Percentiles rank a stretch among this genome's conserved stretches.
Conservation (phyloP, 2,329 filamentous ascomycete genomes). For the Davidsoniella neocaledoniae region DNA sequence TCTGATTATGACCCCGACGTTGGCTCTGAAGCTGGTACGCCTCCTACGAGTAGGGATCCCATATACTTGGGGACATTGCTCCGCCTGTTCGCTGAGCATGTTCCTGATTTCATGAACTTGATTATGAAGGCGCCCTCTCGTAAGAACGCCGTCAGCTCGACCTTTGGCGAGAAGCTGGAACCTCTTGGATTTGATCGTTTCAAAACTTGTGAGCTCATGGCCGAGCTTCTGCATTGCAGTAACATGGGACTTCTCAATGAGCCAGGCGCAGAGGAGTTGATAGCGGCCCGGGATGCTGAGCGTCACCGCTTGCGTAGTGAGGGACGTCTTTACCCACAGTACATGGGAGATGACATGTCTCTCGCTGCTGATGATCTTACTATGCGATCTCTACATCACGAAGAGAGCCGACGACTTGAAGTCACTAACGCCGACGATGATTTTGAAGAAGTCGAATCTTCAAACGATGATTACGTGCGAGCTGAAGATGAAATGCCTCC, state of each 20-base stretch:
- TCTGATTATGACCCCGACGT: constrained; percentile 96
- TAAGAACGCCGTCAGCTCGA: constrained; percentile 61
- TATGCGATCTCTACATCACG: constrained; percentile 35
- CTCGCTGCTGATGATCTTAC: constrained; percentile 39
- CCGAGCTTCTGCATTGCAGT: constrained; percentile 89
- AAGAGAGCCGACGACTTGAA: constrained; percentile 53
- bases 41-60: constrained; percentile 73
- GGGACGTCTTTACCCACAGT: constrained; percentile 43
- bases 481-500: constrained; percentile 65
- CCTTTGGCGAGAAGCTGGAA: constrained; percentile 81
- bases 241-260: constrained; percentile 97
- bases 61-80: constrained; percentile 90
- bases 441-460: constrained; percentile 72
- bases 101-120: constrained; percentile 84
- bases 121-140: constrained; percentile 64
- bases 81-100: constrained; percentile 73
- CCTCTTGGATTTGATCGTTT: constrained; percentile 94
- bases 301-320: constrained; percentile 63
- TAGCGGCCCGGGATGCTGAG: constrained; percentile 62
- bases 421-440: constrained; percentile 74
- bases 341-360: constrained; percentile 23
- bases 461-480: constrained; percentile 49
- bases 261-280: constrained; percentile 71
- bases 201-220: constrained; percentile 98
- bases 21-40: constrained; percentile 59